These are phyloP conservation scores for Fraxinus baroniana DNA, from an alignment of 305 asterid genomes.

Conservation along the genomic window DNA sequence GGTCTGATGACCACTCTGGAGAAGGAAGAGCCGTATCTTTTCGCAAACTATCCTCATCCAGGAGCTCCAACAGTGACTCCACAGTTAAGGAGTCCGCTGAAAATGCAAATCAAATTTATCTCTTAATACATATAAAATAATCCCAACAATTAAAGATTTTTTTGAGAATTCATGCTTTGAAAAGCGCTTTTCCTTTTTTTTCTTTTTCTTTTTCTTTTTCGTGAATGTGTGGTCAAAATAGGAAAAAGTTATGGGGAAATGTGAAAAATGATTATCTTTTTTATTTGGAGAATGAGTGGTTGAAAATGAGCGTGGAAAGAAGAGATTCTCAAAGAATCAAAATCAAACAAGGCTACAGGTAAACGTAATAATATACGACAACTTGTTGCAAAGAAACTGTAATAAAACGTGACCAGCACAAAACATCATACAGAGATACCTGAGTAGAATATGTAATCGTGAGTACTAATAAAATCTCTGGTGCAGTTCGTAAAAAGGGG, in stretches of 20 bases:
- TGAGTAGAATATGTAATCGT: conserved; percentile 95
- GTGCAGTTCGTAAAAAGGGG: conserved; percentile 91
- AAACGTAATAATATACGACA: neutral
- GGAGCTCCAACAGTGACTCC: conserved; percentile 90
- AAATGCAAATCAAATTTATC: conserved; percentile 15
- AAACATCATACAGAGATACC: conserved; percentile 42
- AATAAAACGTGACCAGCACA: conserved; percentile 5
- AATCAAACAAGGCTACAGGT: neutral
- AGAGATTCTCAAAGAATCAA: too few species aligned
- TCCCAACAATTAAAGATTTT: neutral
- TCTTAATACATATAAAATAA: neutral
- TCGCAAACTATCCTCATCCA: conserved; percentile 91
- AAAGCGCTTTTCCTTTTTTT: too few species aligned
- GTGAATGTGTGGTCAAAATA: neutral
- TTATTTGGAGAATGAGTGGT: neutral
- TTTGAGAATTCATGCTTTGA: too few species aligned
- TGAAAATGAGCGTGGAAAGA: neutral
- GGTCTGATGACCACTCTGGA: conserved; percentile 98
- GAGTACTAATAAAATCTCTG: conserved; percentile 86
- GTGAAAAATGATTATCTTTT: too few species aligned
- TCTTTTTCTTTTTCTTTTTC: too few species aligned
- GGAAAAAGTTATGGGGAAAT: neutral
- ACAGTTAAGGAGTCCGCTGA: conserved; percentile 83
- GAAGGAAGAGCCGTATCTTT: conserved; percentile 97
- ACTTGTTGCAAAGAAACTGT: neutral